These are phyloP conservation scores for Beverwykella pulmonaria DNA, from an alignment of 495 filamentous ascomycete genomes.

Conservation along the genomic window DNA sequence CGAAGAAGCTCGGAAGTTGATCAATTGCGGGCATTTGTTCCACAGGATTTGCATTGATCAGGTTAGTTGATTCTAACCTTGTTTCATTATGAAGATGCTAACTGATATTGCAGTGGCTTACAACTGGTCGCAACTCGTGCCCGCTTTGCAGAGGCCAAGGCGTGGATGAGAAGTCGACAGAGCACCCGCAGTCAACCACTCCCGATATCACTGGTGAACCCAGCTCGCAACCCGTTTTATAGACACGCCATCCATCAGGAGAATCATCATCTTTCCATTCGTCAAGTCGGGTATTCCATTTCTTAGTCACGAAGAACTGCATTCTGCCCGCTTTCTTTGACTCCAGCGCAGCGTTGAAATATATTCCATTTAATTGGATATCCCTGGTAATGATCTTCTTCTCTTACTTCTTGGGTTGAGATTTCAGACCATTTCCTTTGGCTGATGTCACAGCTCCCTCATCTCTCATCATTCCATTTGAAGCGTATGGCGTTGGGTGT, in stretches of 20 bases:
- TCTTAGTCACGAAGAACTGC: neutral
- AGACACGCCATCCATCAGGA: slow-evolving; percentile 1
- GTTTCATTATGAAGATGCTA: slow-evolving; percentile 22
- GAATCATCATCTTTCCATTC: neutral
- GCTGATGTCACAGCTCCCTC: neutral
- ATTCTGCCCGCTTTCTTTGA: neutral
- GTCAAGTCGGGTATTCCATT: neutral
- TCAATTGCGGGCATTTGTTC: slow-evolving; percentile 71
- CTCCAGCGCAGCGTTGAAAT: neutral
- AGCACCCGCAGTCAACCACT: neutral
- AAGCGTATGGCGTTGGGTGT: slow-evolving; percentile 24
- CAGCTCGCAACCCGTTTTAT: neutral
- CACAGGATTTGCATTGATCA: slow-evolving; percentile 77
- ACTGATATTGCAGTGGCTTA: slow-evolving; percentile 64
- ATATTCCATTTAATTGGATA: slow-evolving; percentile 11
- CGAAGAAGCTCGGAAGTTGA: slow-evolving; percentile 65
- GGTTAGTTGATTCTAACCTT: slow-evolving; percentile 51
- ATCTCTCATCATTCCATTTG: slow-evolving; percentile 17
- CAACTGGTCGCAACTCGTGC: slow-evolving; percentile 77
- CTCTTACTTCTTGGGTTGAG: neutral
- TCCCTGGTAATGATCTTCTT: neutral
- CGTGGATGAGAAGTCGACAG: slow-evolving; percentile 58
- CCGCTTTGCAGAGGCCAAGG: slow-evolving; percentile 74
- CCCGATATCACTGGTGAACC: slow-evolving; percentile 5
- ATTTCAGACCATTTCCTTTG: neutral